Base-by-base conservation (phyloP, 352 stramenopile genomes). In the Globisporangium recalcitrans region DNA sequence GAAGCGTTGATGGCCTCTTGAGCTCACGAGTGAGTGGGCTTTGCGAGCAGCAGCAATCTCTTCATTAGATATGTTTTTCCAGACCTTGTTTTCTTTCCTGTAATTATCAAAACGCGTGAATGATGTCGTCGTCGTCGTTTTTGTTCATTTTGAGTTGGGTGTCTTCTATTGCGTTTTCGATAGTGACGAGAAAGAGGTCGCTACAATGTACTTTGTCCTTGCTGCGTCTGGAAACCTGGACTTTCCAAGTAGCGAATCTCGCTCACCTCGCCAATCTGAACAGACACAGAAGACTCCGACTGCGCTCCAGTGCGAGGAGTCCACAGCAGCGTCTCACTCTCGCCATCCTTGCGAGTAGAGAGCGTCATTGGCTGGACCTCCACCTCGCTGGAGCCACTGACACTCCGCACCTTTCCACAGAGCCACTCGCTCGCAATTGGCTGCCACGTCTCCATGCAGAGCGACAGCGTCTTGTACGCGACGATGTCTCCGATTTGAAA, bases 371-470 rank as follows among this genome's bases (percentile, higher is more conserved):
- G 38, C 2, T 16, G 24, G 16, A 69, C 13, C 21, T 27, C 7
- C 24, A 65, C 16, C 10, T 46, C 38, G 21, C 27, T 65, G 36
- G 29, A 42, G 21, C 16, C 19, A 19, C 22, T 24, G 19, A 6
- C 38, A 46, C 38, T 48, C 10, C 65, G 32, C 44, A 90, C 72
- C 29, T 72, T 56, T 3, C 76, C 84, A 57, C 79, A 85, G 48
- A 78, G 71, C 84, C 84, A 93, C 2, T 81, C 78, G 53, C 81
- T 93, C 24, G 82, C 26, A 3, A 89, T 55, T 51, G 84, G 84
- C 58, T 93, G 81, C 63, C 78, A 93, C n/a, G 81, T 91, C 65
- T 89, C 77, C 49, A 90, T 73, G 38, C 82, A 91, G 31, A 93
- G 64, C 34, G 76, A 81, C 36, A 93, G 68, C 21, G 83, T 93